phyloP scores from a whole-genome alignment of 768 basidiomycete genomes.

The Phaffia tasmanica region DNA sequence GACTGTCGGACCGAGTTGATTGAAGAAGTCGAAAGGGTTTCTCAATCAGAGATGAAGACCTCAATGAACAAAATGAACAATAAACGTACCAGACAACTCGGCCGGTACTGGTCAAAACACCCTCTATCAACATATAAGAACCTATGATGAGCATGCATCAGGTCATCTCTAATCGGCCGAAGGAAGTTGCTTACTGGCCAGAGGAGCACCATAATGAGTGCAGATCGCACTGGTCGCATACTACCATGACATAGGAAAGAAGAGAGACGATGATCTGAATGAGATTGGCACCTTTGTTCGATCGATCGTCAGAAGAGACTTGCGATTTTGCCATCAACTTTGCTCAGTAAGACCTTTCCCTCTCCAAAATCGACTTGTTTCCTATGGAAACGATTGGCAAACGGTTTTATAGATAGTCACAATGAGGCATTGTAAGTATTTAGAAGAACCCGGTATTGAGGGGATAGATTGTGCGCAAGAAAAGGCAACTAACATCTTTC shows the following conservation, averaged over 20 bases:
- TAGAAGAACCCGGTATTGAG: not conserved
- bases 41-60: not conserved
- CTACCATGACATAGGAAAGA: conserved; percentile 14
- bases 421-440: not conserved
- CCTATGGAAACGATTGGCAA: conserved; percentile 41
- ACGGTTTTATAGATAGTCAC: not conserved
- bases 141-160: not conserved
- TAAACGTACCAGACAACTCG: not conserved
- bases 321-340: conserved; percentile 57
- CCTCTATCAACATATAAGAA: conserved; percentile 1
- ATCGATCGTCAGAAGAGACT: conserved; percentile 15
- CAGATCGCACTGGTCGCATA: conserved; percentile 69
- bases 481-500: not conserved
- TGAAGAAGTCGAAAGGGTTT: not conserved
- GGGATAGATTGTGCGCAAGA: not conserved
- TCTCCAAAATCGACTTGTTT: conserved; percentile 70
- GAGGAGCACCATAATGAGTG: conserved; percentile 83
- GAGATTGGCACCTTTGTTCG: too few relatives aligned
- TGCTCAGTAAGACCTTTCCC: conserved; percentile 61
- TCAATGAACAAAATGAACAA: not conserved
- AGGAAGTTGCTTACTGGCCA: conserved; percentile 44
- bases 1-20: not conserved
- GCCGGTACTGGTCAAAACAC: not conserved
- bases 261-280: not conserved
- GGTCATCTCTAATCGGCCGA: not conserved